Base-by-base conservation (phyloP, 2,329 filamentous ascomycete species). In the Aspergillus alliaceus region DNA sequence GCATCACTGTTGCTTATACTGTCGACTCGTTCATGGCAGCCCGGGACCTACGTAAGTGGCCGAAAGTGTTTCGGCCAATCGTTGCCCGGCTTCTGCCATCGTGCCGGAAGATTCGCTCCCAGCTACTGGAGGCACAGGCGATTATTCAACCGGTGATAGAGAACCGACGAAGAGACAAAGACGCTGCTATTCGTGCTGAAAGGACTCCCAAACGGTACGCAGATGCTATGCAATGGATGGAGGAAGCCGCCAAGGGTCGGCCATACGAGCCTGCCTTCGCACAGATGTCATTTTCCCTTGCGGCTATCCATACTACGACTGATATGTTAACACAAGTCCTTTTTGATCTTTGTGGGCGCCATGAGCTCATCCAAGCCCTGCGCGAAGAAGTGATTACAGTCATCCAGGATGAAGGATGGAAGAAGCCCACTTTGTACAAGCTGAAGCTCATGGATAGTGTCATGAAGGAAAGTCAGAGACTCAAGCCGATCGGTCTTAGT, bases 371-470 rank as follows among this genome's bases (percentile, higher is more conserved):
- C 14, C 3, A 47, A 12, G 55, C 47, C 7, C 42, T 70, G 2
- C 60, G 67, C 2, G 39, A 65, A 1, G 67, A 70, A 37, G 53
- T 65, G 20, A 50, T 65, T 4, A 44, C 49, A 0, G 62, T 69
- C 1, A 31, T 64, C 1, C 37, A 47, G 7, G 49, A 54, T 9
- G 51, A 65, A 2, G 71, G 68, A 0, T 75, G 69, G 69, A 70
- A 64, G 24, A 75, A 75, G 59, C 69, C 68, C 1, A 60, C 72
- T 0, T 61, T 80, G 1, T 73, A 71, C 55, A 73, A 75, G 49
- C 59, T 80, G 52, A 73, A 72, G 56, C 65, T 78, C 2, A 57
- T 79, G 59, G 77, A 79, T 61, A 79, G 77, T 50, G 68, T 73
- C 2, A 61, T 79, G 54, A 78, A 78, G 49, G 76, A 79, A 58